These are phyloP conservation scores for Saturnispora serradocipensis DNA, from an alignment of 805 yeast genomes.

Conservation along the genomic window DNA sequence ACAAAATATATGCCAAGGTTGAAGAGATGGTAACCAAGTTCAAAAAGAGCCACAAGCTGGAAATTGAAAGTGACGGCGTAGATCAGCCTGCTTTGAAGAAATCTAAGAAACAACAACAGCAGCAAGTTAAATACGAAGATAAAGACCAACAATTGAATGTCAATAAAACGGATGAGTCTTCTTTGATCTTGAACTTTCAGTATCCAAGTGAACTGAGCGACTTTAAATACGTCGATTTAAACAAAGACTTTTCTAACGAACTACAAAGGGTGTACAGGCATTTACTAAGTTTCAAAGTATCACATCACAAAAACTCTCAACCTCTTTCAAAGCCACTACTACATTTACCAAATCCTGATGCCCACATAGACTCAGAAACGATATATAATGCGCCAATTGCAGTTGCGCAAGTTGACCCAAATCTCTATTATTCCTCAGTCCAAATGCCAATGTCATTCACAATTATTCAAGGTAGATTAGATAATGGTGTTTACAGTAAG, in stretches of 20 bases:
- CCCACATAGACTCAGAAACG: not conserved
- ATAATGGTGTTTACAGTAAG: slow-evolving; percentile 41
- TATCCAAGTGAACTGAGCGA: slow-evolving; percentile 1
- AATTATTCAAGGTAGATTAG: slow-evolving; percentile 44
- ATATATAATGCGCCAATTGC: slow-evolving; percentile 1
- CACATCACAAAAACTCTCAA: slow-evolving; percentile 16
- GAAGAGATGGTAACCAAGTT: not conserved
- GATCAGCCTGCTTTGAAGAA: not conserved
- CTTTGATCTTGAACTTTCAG: not conserved
- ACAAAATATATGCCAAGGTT: not conserved
- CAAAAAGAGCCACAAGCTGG: not conserved
- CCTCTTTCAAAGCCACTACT: slow-evolving; percentile 42
- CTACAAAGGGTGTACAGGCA: slow-evolving; percentile 10
- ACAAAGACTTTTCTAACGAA: slow-evolving; percentile 12
- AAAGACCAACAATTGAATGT: not conserved
- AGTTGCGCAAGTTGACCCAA: slow-evolving; percentile 49
- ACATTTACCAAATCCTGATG: slow-evolving; percentile 56
- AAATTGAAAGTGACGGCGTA: not conserved
- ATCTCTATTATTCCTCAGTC: slow-evolving; percentile 63
- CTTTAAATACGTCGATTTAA: slow-evolving; percentile 3
- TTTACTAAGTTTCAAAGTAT: slow-evolving; percentile 12
- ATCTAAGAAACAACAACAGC: not conserved
- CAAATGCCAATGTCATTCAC: slow-evolving; percentile 66
- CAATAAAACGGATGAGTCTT: not conserved
- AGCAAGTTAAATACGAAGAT: not conserved